Percentiles rank a stretch among this genome's conserved stretches.
Conservation (phyloP, 805 yeast species). For the Yamadazyma ubonensis region DNA sequence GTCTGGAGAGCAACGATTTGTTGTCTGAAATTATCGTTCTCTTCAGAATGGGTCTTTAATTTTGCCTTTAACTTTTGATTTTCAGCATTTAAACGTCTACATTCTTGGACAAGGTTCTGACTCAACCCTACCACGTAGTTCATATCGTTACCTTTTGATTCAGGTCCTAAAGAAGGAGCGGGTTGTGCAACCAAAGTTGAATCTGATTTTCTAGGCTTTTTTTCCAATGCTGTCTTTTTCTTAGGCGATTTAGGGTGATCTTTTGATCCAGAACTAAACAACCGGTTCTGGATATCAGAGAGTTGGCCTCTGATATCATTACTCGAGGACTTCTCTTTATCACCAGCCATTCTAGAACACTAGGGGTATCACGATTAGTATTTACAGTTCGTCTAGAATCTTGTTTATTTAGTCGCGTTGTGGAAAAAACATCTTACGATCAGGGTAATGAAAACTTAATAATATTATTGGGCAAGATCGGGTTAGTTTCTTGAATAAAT, state of each 20-base stretch:
- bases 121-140: constrained; percentile 72
- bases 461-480: too few species aligned
- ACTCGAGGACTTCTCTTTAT: constrained; percentile 11
- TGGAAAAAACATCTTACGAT: constrained; percentile 1
- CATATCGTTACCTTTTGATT: constrained; percentile 57
- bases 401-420: constrained; percentile 5
- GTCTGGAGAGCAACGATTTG: constrained; percentile 35
- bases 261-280: constrained; percentile 25
- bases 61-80: constrained; percentile 47
- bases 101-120: constrained; percentile 68
- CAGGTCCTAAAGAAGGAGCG: constrained; percentile 39
- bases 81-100: constrained; percentile 68
- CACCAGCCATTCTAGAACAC: constrained; percentile 11
- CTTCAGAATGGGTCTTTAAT: constrained; percentile 43
- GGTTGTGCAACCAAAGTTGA: constrained; percentile 15
- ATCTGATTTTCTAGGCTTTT: constrained; percentile 7
- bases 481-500: too few species aligned
- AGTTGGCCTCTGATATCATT: constrained; percentile 38
- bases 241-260: constrained; percentile 13
- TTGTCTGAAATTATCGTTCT: constrained; percentile 37
- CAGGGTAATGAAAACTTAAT: too few species aligned
- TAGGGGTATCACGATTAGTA: neutral
- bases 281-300: constrained; percentile 36
- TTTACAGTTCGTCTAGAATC: neutral
- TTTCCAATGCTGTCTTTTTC: constrained; percentile 4